Evolutionary conservation across 257 asterid genomes (phyloP), one percentile per base, ranked within the genome.

Genomic region (Striga asiatica): DNA sequence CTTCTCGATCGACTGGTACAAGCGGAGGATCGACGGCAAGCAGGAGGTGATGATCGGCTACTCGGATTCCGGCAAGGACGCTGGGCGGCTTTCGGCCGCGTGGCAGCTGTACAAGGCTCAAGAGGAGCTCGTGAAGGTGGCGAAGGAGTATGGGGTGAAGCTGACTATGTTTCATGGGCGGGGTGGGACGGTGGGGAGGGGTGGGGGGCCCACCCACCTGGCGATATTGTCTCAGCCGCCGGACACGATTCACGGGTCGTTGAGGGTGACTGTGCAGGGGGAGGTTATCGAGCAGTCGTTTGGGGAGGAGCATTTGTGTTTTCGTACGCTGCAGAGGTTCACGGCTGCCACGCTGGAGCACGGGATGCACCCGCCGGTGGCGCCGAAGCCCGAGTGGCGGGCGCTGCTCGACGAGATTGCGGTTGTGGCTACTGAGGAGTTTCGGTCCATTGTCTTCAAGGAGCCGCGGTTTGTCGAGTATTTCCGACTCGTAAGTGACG

Each of bases 11-110:
- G 82, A 82, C 0, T 82, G 92, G 92, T 82, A 82, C 67, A 70
- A 69, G 41, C 49, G 63, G 39, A 60, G 78, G 16, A 82, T 82
- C 56, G 56, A 79, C 3, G 84, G 82, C 5, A 82, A 74, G 68
- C 92, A 82, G 43, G 92, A 82, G 45, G 92, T 82, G 43, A 82
- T 79, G 92, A 76, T 82, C 14, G 92, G 88, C 39, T 82, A 82
- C 80, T 82, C 92, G 0, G 92, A 82, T 56, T 82, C 92, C 0
- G 92, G 88, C 20, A 82, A 82, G 56, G 92, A 82, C 31, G 92
- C 92, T 0, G 87, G 92, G 0, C 76, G 88, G 16, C 68, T 82
- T 0, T 74, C 92, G 0, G 92, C 92, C 0, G 84, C 84, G 3
- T 82, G 92, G 87, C 77, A 76, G 54, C 47, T 79, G 61, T 82